Evolutionary conservation across 202 grass and related monocot genomes (phyloP), one percentile per base, ranked within the genome.

Genomic region (Setaria italica): DNA sequence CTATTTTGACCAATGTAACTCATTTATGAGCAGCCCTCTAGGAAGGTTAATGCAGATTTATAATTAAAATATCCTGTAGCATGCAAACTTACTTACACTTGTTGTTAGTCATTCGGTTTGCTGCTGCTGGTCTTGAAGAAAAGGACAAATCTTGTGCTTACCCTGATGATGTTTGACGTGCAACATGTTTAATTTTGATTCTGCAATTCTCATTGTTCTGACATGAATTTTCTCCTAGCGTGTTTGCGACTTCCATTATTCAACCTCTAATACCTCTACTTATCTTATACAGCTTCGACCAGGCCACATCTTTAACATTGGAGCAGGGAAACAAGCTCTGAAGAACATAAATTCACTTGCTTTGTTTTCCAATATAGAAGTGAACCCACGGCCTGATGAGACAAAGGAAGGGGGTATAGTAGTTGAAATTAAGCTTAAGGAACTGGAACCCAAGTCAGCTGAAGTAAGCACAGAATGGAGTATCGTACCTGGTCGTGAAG

Each of bases 391-490:
- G 55, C 88, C 88, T 51, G 93, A 95, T 89, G 91, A 95, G 72
- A 95, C 91, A 69, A 98, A 91, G 37, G 93, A 98, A 87, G 93
- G 93, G 66, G 93, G 96, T 46, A 98, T 95, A 54, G 94, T 98
- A 64, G 96, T 98, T 70, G 96, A 98, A 92, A 95, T 98, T 85
- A 98, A 98, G 82, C 93, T 98, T 35, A 95, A 95, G 80, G 96
- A 98, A 83, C 49, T 98, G 85, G 96, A 98, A 49, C 93, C 92
- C 74, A 95, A 98, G 75, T 95, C 96, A 79, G 96, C 96, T 75
- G 93, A 98, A 93, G 93, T 98, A 82, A 98, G 93, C 85, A 99
- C 96, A 13, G 96, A 98, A 54, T 98, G 96, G 96, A 98, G 93
- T 86, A 95, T 98, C 20, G 96, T 98, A 29, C 96, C 96, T 66